A percentile compares a stretch with the other conserved stretches of the same genome.
Evolutionary conservation across 2,329 filamentous ascomycete species (phyloP).

Genomic region (Trichoderma endophyticum): DNA sequence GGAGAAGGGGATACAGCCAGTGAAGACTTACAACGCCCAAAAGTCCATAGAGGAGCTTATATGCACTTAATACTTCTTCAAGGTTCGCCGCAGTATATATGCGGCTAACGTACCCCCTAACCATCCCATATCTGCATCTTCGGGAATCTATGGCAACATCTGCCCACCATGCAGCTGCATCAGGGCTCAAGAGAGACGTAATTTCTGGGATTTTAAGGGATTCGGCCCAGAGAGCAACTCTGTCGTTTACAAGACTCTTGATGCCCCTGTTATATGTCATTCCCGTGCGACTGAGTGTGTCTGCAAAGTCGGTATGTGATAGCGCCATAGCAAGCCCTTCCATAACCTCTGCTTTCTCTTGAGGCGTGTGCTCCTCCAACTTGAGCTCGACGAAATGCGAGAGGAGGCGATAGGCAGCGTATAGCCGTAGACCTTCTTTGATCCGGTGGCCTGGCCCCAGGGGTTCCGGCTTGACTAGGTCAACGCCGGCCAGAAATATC

Average conservation of each 20-base stretch:
- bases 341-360: constrained; percentile 25
- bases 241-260: constrained; percentile 11
- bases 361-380: constrained; percentile 17
- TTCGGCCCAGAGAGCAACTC: constrained; percentile 23
- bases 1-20: too few species aligned
- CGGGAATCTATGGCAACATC: constrained; percentile 21
- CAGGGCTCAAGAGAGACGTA: constrained; percentile 13
- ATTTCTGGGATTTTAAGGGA: constrained; percentile 14
- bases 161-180: constrained; percentile 24
- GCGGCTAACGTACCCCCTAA: constrained; percentile 21
- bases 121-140: constrained; percentile 22
- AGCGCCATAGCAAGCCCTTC: constrained; percentile 23
- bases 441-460: not conserved
- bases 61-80: constrained; percentile 11
- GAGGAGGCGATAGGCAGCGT: constrained; percentile 21
- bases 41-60: constrained; percentile 17
- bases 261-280: not conserved
- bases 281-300: constrained; percentile 20
- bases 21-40: constrained; percentile 21
- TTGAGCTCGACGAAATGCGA: constrained; percentile 23
- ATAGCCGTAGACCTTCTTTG: constrained; percentile 5
- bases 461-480: constrained; percentile 18
- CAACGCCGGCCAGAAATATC: constrained; percentile 24
- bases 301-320: constrained; percentile 19
- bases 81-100: constrained; percentile 21